phyloP scores from a whole-genome alignment of 2,329 filamentous ascomycete genomes.

The Beauveria sp. region DNA sequence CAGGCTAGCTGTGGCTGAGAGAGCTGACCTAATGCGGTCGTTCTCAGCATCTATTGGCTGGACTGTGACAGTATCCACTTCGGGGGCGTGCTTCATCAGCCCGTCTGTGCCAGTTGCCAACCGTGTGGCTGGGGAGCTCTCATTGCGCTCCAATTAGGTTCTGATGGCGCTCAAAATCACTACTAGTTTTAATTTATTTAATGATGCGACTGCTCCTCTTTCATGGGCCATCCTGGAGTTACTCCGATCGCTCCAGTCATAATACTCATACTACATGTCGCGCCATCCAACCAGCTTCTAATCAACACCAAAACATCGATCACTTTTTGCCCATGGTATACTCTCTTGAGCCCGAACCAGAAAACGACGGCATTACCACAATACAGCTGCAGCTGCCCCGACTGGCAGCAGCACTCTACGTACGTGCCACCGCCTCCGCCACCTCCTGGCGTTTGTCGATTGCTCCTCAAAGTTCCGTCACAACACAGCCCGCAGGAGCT shows the following conservation, averaged over 20 bases:
- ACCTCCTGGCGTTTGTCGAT: constrained; percentile 1
- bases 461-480: background rate
- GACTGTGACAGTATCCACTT: too few relatives aligned
- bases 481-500: background rate
- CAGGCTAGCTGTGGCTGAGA: background rate
- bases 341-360: too few relatives aligned
- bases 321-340: background rate
- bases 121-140: constrained; percentile 1
- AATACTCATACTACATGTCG: too few relatives aligned
- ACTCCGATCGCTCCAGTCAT: background rate
- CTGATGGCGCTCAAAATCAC: background rate
- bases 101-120: background rate
- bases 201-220: background rate
- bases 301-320: too few relatives aligned
- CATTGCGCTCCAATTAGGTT: background rate
- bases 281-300: background rate
- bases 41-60: background rate
- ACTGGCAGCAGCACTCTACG: background rate
- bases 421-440: background rate
- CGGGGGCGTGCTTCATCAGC: too few relatives aligned
- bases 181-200: background rate
- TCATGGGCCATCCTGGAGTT: background rate
- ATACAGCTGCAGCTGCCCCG: background rate
- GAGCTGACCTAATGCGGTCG: background rate
- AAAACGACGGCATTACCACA: background rate